Evolutionary conservation across 2,329 filamentous ascomycete genomes (phyloP).

Genomic region (Fusarium xylarioides): DNA sequence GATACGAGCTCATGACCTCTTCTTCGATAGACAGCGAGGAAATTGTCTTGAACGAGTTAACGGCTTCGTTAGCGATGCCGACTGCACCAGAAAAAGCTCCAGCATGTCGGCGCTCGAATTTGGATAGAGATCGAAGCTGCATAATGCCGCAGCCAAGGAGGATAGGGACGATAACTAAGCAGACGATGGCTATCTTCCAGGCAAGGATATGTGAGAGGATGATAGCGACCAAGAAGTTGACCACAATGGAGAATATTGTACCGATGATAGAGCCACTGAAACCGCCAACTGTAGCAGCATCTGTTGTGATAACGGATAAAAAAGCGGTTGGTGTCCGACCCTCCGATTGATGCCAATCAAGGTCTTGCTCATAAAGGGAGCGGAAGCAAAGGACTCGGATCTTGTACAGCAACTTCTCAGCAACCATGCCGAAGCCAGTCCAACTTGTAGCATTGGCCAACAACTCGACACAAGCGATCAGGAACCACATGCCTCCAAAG

Average conservation of each 20-base stretch:
- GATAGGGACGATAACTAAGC: constrained; percentile 73
- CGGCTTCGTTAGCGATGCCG: constrained; percentile 72
- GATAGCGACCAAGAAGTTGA: constrained; percentile 75
- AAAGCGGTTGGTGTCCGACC: constrained; percentile 69
- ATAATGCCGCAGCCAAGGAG: constrained; percentile 75
- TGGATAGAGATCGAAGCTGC: constrained; percentile 69
- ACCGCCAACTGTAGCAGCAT: constrained; percentile 72
- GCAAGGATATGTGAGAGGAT: constrained; percentile 75
- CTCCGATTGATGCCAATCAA: constrained; percentile 76
- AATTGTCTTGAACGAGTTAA: constrained; percentile 71
- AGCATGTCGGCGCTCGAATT: constrained; percentile 70
- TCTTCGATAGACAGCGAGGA: constrained; percentile 63
- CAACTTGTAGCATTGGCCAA: constrained; percentile 66
- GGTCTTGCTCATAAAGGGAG: constrained; percentile 70
- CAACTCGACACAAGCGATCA: constrained; percentile 58
- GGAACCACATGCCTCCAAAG: constrained; percentile 66
- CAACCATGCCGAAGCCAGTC: constrained; percentile 57
- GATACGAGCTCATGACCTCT: constrained; percentile 63
- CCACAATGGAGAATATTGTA: constrained; percentile 71
- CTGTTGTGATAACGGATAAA: constrained; percentile 74
- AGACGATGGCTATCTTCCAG: constrained; percentile 80
- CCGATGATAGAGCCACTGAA: constrained; percentile 77
- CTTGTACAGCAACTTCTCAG: constrained; percentile 71
- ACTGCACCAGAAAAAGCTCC: constrained; percentile 71
- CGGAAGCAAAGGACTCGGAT: constrained; percentile 72